Conservation (phyloP, 2,329 filamentous ascomycete species). For the Aspergillus awamori region DNA sequence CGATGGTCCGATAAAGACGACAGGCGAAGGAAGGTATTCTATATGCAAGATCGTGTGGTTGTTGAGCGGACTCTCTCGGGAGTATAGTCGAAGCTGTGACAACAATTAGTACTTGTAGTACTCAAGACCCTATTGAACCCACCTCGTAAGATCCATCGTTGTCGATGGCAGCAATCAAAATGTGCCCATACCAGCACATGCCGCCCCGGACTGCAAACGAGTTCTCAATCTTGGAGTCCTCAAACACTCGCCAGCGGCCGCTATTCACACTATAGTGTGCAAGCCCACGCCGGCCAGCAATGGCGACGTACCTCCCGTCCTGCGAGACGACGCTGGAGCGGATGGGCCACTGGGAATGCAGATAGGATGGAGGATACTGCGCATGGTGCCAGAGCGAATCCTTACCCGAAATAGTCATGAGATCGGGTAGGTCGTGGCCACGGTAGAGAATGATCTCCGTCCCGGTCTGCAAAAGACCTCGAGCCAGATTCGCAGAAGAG, state of each 20-base stretch:
- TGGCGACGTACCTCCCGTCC: slow-evolving; percentile 90
- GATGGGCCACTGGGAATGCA: slow-evolving; percentile 92
- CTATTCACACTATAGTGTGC: slow-evolving; percentile 96
- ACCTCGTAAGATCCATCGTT: slow-evolving; percentile 76
- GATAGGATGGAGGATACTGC: slow-evolving; percentile 79
- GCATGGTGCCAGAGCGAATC: slow-evolving; percentile 94
- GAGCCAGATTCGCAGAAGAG: slow-evolving; percentile 84
- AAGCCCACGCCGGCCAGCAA: slow-evolving; percentile 89
- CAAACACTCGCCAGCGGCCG: slow-evolving; percentile 93
- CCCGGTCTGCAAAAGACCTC: slow-evolving; percentile 85
- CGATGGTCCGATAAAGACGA: slow-evolving; percentile 86
- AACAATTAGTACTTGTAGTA: neutral
- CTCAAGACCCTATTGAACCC: slow-evolving; percentile 12
- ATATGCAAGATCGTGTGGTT: slow-evolving; percentile 72
- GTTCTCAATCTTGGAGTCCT: slow-evolving; percentile 77
- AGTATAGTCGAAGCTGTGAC: slow-evolving; percentile 77
- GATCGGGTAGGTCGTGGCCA: slow-evolving; percentile 86
- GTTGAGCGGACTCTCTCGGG: slow-evolving; percentile 78
- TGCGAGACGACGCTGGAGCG: slow-evolving; percentile 82
- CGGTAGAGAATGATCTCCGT: slow-evolving; percentile 89
- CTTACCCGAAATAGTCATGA: slow-evolving; percentile 89
- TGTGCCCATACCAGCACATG: slow-evolving; percentile 98
- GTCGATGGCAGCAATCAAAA: slow-evolving; percentile 92
- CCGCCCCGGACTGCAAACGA: slow-evolving; percentile 91
- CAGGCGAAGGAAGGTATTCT: slow-evolving; percentile 77